A percentile compares a stretch with the other conserved stretches of the same genome.
Conservation (phyloP, 2,329 filamentous ascomycete species). For the Diaporthe sp. region DNA sequence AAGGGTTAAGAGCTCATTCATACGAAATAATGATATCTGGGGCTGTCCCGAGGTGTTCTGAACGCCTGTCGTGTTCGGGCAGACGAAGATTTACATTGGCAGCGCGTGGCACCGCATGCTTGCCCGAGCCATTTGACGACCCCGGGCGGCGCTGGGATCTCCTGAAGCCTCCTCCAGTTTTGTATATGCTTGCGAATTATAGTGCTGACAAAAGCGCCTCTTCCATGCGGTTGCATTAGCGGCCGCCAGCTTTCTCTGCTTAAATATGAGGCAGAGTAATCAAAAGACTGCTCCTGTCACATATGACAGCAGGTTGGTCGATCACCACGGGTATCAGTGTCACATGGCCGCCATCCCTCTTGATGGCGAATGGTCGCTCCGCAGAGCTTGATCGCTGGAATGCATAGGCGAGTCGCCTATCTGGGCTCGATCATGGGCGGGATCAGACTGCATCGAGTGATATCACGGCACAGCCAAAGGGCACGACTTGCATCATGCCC, state of each 20-base stretch:
- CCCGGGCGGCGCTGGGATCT: not conserved
- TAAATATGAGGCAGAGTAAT: conserved; percentile 21
- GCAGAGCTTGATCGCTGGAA: conserved; percentile 4
- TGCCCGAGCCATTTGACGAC: not conserved
- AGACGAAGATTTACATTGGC: not conserved
- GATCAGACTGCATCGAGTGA: conserved; percentile 19
- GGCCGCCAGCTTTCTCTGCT: conserved; percentile 17
- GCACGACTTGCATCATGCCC: conserved; percentile 7
- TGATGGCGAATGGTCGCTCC: not conserved
- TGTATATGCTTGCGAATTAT: conserved; percentile 28
- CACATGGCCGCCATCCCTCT: not conserved
- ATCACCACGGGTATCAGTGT: not conserved
- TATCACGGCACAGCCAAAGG: not conserved
- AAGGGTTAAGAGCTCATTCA: not conserved
- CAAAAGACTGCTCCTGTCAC: not conserved
- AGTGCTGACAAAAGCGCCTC: conserved; percentile 4
- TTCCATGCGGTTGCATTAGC: conserved; percentile 12
- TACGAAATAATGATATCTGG: not conserved
- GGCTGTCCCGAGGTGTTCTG: not conserved
- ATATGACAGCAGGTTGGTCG: conserved; percentile 4
- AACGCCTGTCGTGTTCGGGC: not conserved
- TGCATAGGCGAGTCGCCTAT: conserved; percentile 35
- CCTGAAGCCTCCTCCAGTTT: not conserved
- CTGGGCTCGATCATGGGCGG: not conserved
- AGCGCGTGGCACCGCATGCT: not conserved